Base-by-base conservation (phyloP, 768 basidiomycete genomes). In the Pleurotus tuber-regium region DNA sequence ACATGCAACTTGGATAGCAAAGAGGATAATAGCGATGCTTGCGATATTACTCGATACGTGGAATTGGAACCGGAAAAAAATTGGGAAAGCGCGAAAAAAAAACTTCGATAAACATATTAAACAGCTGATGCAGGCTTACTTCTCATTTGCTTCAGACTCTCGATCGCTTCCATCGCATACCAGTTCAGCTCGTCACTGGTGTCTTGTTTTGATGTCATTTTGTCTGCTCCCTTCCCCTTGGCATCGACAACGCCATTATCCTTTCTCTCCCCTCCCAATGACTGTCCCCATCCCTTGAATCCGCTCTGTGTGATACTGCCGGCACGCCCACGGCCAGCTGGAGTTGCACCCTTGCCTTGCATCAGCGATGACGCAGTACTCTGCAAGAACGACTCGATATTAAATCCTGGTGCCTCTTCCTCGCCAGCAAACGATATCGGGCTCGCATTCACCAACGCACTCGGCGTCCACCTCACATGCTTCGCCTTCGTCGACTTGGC, bases 391-490 rank as follows among this genome's bases (percentile, higher is more conserved):
- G 18, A n/a, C 18, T 43, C 50, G 14, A 51, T 41, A 30, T 42
- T 52, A 25, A 43, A 18, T 2, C 28, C 25, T 0, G 41, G 14
- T 7, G n/a, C 26, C 14, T 51, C 39, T 14, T 51, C 54, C 23
- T 38, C 54, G 18, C 36, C 25, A 4, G 36, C 39, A 2, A 33
- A 43, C 31, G 44, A 44, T 9, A 40, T 43, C 19, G 54, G 39
- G 33, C 54, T 44, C 10, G 54, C 47, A 31, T 48, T 41, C 4
- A 29, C 47, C 30, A 54, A 18, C 35, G 51, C 51, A 33, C 57
- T 58, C 14, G 57, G 57, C 19, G 57, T 58, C 54, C 54, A 58
- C 43, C 57, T 35, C 5, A 58, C 57, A 25, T 55, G 57, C 26
- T 58, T 58, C 33, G 53, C 41, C 18, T 46, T 39, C 16, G 3